Base-by-base conservation (phyloP, 345 rosid species). In the Eucalyptus marginata region DNA sequence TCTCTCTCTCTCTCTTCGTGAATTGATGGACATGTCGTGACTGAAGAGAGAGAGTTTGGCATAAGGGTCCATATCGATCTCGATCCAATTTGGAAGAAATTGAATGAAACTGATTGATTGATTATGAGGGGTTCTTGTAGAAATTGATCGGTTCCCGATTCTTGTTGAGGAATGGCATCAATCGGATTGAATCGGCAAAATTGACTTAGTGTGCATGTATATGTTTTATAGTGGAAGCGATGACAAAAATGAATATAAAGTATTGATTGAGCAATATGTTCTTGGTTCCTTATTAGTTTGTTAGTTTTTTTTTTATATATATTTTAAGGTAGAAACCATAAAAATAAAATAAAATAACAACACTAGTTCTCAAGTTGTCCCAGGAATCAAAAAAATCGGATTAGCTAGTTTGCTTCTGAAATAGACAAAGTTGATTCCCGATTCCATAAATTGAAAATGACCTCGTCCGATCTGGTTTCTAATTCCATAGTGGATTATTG, bases 391-490 rank as follows among this genome's bases (percentile, higher is more conserved):
- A 62, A 43, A 43, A 43, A 3, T 29, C 7, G 15, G 4, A 13
- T 6, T 29, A 29, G 16, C 4, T 13, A 13, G 71, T 62, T 15
- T 31, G 22, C 11, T 66, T 0, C 2, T 15, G 4, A 31, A 15
- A 33, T 31, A 33, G 0, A n/a, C 5, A 66, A 17, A 0, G 20
- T 68, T 0, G 43, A 17, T 16, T 31, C 13, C 3, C 43, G 1
- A 4, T 68, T 31, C 1, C 22, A 16, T 3, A 33, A 9, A 17
- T 3, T 17, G 2, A 9, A 17, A 68, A 33, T 68, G 0, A 5
- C 13, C 7, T 1, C 1, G 0, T 68, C 7, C 0, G 2, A 9
- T 8, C 0, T 5, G 1, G 2, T 17, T 68, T 68, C 0, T 0
- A 31, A 16, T 66, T 66, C 6, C 7, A 66, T 2, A n/a, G 22